Conservation (phyloP, 2,329 filamentous ascomycete genomes). For the Fusarium odoratissimum region DNA sequence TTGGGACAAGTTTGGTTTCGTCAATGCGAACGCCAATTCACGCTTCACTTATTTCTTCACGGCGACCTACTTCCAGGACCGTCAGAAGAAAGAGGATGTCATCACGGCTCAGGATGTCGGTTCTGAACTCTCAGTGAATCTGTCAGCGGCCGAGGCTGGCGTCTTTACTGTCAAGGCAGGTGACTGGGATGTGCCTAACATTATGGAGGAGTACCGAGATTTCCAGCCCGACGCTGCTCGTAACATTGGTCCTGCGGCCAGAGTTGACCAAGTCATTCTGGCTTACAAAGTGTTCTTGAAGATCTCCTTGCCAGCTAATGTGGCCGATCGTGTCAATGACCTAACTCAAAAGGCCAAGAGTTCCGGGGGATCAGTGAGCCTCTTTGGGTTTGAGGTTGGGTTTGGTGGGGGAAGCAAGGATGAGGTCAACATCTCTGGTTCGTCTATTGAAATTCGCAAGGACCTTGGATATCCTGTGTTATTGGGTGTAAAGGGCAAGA, state of each 20-base stretch:
- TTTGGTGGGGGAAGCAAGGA: neutral
- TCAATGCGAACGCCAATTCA: neutral
- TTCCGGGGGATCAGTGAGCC: neutral
- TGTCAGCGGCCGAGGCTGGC: neutral
- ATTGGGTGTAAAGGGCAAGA: neutral
- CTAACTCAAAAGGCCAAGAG: neutral
- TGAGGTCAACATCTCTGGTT: neutral
- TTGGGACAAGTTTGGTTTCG: neutral
- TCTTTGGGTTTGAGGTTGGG: neutral
- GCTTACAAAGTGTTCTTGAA: neutral
- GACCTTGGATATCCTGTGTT: neutral
- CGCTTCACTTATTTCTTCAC: neutral
- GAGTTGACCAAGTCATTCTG: neutral
- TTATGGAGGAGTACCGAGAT: accelerated
- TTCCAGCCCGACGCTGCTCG: accelerated
- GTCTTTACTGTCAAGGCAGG: neutral
- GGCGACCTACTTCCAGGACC: accelerated
- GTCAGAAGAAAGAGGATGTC: neutral
- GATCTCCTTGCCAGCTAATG: accelerated
- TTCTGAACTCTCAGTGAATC: neutral
- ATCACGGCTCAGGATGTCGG: neutral
- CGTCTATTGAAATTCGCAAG: neutral
- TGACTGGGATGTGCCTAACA: neutral
- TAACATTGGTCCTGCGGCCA: accelerated
- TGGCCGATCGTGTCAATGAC: neutral